Percentiles rank a stretch among this genome's conserved stretches.
Evolutionary conservation across 495 filamentous ascomycete species (phyloP).

Genomic region (Penicillium turbatum): DNA sequence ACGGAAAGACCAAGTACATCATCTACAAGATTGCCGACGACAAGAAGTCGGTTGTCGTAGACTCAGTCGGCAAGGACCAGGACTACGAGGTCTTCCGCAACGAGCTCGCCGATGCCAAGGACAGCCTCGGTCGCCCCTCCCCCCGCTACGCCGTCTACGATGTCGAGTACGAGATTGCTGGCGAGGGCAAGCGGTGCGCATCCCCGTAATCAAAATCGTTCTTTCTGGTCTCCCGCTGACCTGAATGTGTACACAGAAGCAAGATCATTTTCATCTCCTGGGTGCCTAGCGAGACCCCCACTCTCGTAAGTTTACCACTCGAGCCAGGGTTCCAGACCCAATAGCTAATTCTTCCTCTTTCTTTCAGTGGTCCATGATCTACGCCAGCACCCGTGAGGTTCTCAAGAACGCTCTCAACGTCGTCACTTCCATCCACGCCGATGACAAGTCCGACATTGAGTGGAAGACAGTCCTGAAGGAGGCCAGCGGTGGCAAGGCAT

Average conservation of each 20-base stretch:
- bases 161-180: conserved; percentile 77
- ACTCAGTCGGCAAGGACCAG: conserved; percentile 60
- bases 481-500: conserved; percentile 71
- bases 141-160: conserved; percentile 94
- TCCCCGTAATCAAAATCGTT: not conserved
- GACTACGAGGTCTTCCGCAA: conserved; percentile 76
- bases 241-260: conserved; percentile 52
- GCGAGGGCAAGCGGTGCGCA: conserved; percentile 76
- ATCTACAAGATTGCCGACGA: conserved; percentile 96
- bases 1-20: conserved; percentile 80
- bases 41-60: conserved; percentile 83
- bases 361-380: conserved; percentile 71
- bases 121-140: conserved; percentile 59
- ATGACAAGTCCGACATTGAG: conserved; percentile 86
- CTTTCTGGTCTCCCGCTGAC: conserved; percentile 12
- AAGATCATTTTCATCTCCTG: conserved; percentile 96
- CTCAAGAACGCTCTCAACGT: conserved; percentile 84
- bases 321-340: not conserved
- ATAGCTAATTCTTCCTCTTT: conserved; percentile 20
- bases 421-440: conserved; percentile 82
- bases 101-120: conserved; percentile 66
- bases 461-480: conserved; percentile 70
- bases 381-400: conserved; percentile 90
- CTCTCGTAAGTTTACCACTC: conserved; percentile 59
- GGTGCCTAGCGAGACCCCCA: conserved; percentile 78